Percentiles rank a stretch among this genome's conserved stretches.
Conservation (phyloP, 768 basidiomycete genomes). For the Punctularia strigosozonata region DNA sequence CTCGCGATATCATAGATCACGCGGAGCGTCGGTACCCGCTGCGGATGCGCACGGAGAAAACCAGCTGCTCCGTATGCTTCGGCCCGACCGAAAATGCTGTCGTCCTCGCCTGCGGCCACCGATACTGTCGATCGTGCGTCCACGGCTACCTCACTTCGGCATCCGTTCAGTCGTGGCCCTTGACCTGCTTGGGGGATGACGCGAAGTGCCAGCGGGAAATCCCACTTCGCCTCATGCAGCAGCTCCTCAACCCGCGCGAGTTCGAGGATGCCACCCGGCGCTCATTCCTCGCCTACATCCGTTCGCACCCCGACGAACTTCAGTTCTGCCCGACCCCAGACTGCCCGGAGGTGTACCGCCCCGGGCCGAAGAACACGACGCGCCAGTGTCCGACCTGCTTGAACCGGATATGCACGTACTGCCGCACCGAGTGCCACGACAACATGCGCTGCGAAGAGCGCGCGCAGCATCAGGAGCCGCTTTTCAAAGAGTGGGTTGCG, state of each 20-base stretch:
- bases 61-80: slow-evolving; percentile 77
- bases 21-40: slow-evolving; percentile 31
- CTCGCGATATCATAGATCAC: slow-evolving; percentile 15
- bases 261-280: slow-evolving; percentile 46
- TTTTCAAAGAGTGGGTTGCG: slow-evolving; percentile 55
- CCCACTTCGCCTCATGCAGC: slow-evolving; percentile 36
- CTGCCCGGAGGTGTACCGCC: slow-evolving; percentile 63
- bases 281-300: slow-evolving; percentile 48
- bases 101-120: slow-evolving; percentile 51
- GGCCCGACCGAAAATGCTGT: slow-evolving; percentile 38
- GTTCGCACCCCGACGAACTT: slow-evolving; percentile 48
- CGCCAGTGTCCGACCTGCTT: slow-evolving; percentile 67
- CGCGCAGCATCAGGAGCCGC: slow-evolving; percentile 34
- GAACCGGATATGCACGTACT: slow-evolving; percentile 53
- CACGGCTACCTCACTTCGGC: slow-evolving; percentile 45
- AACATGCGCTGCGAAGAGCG: slow-evolving; percentile 50
- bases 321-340: slow-evolving; percentile 73
- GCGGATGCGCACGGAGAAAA: slow-evolving; percentile 6
- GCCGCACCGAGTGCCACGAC: slow-evolving; percentile 51
- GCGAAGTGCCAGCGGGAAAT: slow-evolving; percentile 46
- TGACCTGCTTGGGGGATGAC: slow-evolving; percentile 59
- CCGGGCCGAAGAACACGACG: slow-evolving; percentile 32
- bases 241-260: slow-evolving; percentile 36
- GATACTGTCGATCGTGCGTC: slow-evolving; percentile 57
- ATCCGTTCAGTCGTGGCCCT: slow-evolving; percentile 47